Evolutionary conservation across 306 rosid genomes (phyloP), one percentile per base, ranked within the genome.

Genomic region (Corylus heterophylla): DNA sequence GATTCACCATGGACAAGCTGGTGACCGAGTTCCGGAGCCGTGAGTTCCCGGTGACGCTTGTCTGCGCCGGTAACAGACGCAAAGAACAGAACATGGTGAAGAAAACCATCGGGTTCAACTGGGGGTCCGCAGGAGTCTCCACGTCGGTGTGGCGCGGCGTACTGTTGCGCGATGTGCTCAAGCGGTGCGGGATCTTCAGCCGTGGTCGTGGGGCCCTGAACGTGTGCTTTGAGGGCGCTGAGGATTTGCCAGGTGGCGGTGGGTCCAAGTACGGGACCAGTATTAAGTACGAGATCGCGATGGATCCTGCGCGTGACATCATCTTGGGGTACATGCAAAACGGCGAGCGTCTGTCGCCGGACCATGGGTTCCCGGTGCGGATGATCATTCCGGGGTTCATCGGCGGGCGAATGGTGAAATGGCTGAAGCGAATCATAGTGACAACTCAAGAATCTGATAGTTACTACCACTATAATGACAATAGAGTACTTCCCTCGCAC

Each of bases 191-290:
- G 37, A 83, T 93, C 71, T 77, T 74, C 9, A 48, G 80, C 71
- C 82, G 91, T 0, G 76, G 66, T 0, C 77, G 82, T 1, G 98
- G 92, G 0, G 93, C 88, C 5, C 78, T 93, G 7, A 85, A 89
- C 48, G 97, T 91, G n/a, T 91, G 98, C 69, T 93, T 93, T 22
- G 98, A 93, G 66, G 98, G 98, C 0, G 89, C 88, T 0, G 98
- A 93, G 85, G 94, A 91, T 20, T 72, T 93, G 81, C 94, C 97
- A 0, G 98, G 93, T 55, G 98, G 93, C n/a, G 97, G 97, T 51
- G 98, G 97, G 12, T 83, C 89, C 55, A 91, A 91, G 77, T 91
- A 93, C 69, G 97, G 90, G 0, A 93, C 98, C 0, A 93, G 94
- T 31, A 10, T 93, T 12, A 78, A 67, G 76, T 79, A 80, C 25